Evolutionary conservation across 2,329 filamentous ascomycete species (phyloP), one percentile per base, ranked within the genome.

Genomic region (Fusarium sp.): DNA sequence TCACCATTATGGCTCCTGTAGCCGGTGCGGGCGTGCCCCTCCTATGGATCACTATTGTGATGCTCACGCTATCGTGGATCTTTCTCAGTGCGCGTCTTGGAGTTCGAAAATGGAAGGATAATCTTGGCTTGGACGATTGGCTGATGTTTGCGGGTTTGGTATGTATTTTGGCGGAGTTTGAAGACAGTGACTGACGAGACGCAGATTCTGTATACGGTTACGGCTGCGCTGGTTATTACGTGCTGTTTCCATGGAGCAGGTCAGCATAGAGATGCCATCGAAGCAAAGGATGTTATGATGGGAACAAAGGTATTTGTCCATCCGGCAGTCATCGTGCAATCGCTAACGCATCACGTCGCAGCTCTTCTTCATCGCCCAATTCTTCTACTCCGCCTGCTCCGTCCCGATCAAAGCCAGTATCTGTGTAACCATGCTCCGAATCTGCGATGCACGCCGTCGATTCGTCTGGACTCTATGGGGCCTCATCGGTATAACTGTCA

Each of bases 401-500:
- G 75, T 77, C 1, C 75, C 75, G 14, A 78, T 80, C 60, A 80
- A 80, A 34, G 8, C 63, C 3, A 79, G 78, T 17, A 80, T 80
- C 24, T 76, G 79, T 42, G 72, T 78, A 3, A 78, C 77, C 0
- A 76, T 80, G 47, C 69, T 80, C 7, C 77, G 79, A 18, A 80
- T 80, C 8, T 70, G 78, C 17, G 73, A 72, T 42, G 8, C 66
- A 0, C 69, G 73, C 4, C 72, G 68, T 26, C 59, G 66, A 9
- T 75, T 67, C 34, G 72, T 72, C 8, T 70, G 41, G 59, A 74
- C 62, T 2, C 65, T 77, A 3, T 71, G 61, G 56, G 68, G n/a
- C 5, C 41, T 77, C 44, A 68, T 78, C 4, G 47, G 24, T 5
- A 32, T 77, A 26, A 66, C 67, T 6, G 6, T 44, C 3, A 36